Percentiles rank a stretch among this genome's conserved stretches.
Conservation (phyloP, 2,329 filamentous ascomycete species). For the Dryadomyces quercus-mongolicae region DNA sequence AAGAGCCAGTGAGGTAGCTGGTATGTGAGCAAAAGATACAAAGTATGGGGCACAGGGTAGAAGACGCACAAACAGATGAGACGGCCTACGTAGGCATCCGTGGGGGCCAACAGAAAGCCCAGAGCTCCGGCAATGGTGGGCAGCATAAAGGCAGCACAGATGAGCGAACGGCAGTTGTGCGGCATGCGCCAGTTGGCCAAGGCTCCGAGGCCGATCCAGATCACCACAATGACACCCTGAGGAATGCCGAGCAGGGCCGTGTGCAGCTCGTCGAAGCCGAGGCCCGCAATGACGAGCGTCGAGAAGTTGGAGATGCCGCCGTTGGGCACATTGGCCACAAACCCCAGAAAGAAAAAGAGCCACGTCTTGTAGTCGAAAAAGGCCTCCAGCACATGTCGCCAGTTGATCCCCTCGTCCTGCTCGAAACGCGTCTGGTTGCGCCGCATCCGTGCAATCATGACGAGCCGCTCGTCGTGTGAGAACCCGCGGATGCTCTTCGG, state of each 20-base stretch:
- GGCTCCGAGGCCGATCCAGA: slow-evolving; percentile 41
- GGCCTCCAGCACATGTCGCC: slow-evolving; percentile 40
- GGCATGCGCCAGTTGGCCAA: slow-evolving; percentile 28
- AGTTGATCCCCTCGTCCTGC: slow-evolving; percentile 41
- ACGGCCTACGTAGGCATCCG: slow-evolving; percentile 35
- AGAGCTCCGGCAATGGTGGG: slow-evolving; percentile 48
- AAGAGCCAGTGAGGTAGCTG: no score
- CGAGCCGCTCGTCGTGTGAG: no score
- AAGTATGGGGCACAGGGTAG: no score
- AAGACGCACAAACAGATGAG: slow-evolving; percentile 41
- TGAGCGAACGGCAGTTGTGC: slow-evolving; percentile 35
- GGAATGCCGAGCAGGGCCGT: no score
- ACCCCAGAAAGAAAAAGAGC: slow-evolving; percentile 41
- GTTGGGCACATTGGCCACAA: slow-evolving; percentile 41
- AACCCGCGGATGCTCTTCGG: no score
- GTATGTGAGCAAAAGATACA: no score
- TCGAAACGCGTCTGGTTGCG: slow-evolving; percentile 48
- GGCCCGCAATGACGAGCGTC: no score
- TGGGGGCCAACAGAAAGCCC: slow-evolving; percentile 41
- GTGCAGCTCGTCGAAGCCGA: no score
- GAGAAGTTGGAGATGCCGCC: slow-evolving; percentile 49
- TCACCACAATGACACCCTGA: slow-evolving; percentile 42
- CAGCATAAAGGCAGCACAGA: slow-evolving; percentile 43
- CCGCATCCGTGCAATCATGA: no score
- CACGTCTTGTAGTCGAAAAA: slow-evolving; percentile 47